Conservation (phyloP, 164 flowering plant species). For the Taxillus chinensis region DNA sequence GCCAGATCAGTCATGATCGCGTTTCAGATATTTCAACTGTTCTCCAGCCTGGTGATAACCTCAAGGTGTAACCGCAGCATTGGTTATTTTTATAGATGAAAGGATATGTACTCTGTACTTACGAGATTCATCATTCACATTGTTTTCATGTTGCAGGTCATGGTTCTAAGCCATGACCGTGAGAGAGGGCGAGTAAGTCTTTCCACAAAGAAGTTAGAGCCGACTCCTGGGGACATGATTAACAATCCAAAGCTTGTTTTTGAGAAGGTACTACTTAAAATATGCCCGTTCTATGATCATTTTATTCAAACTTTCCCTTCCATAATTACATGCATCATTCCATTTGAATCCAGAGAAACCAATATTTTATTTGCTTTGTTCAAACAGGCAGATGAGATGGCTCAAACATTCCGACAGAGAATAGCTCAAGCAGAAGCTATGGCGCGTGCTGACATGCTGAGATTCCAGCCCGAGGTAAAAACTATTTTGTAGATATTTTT, state of each 20-base stretch:
- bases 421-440: conserved; percentile 99
- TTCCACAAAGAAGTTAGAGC: conserved; percentile 95
- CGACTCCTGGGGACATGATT: conserved; percentile 99
- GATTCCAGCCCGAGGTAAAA: conserved; percentile 88
- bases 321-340: too few relatives aligned
- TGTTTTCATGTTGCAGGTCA: conserved; percentile 40
- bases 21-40: conserved; percentile 88
- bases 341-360: neutral
- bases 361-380: conserved; percentile 1
- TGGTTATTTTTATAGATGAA: neutral
- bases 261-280: conserved; percentile 62
- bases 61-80: conserved; percentile 46
- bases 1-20: conserved; percentile 98
- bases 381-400: conserved; percentile 97
- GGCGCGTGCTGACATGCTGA: conserved; percentile 98
- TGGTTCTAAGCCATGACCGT: conserved; percentile 94
- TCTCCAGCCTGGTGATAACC: conserved; percentile 90
- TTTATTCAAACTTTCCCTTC: neutral
- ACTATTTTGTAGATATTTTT: too few relatives aligned
- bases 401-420: conserved; percentile 94
- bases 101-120: too few relatives aligned
- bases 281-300: neutral
- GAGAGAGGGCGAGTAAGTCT: conserved; percentile 96
- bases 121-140: neutral
- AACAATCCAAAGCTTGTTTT: conserved; percentile 93